Base-by-base conservation (phyloP, 2,329 filamentous ascomycete genomes). In the Xylaria sp. region DNA sequence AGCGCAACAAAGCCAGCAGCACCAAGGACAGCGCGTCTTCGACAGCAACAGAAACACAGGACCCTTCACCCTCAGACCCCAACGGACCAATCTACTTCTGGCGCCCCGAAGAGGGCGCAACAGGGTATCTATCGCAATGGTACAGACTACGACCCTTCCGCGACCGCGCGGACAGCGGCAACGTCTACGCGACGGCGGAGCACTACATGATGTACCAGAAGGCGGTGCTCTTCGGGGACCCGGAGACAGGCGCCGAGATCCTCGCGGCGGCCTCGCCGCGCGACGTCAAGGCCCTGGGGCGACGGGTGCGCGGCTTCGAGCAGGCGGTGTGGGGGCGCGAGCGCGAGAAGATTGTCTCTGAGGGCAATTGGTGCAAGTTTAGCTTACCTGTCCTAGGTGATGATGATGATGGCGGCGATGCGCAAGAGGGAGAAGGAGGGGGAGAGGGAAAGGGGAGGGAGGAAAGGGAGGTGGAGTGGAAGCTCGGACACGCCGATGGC, bases 311-410 rank as follows among this genome's bases (percentile, higher is more conserved):
- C 47, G 79, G 80, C 27, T 92, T 91, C 74, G 79, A 85, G 59
- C 78, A 84, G 0, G 70, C 72, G 2, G 76, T 79, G 0, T 92
- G 90, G 90, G 75, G 84, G 40, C 71, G 77, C 35, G 75, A 87
- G 65, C 84, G 88, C 54, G 78, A 82, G 48, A 72, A 76, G 1
- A 86, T 92, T 59, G 90, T 92, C 0, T 81, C 83, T 40, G 81
- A 85, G 18, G 89, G 86, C 2, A 91, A 84, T 63, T 82, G 83
- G 58, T 82, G 85, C 73, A 92, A 92, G 74, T 91, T 91, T 72
- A 87, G 84, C 3, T 73, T 71, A 16, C 79, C 81, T n/a, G 75
- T 82, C 4, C 70, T 75, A n/a, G n/a, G n/a, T n/a, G n/a, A n/a
- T n/a, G n/a, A n/a, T n/a, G n/a, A n/a, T 0, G 77, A 78, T 18